Conservation (phyloP, 176 grass and related monocot species). For the Phoenix roebelenii region DNA sequence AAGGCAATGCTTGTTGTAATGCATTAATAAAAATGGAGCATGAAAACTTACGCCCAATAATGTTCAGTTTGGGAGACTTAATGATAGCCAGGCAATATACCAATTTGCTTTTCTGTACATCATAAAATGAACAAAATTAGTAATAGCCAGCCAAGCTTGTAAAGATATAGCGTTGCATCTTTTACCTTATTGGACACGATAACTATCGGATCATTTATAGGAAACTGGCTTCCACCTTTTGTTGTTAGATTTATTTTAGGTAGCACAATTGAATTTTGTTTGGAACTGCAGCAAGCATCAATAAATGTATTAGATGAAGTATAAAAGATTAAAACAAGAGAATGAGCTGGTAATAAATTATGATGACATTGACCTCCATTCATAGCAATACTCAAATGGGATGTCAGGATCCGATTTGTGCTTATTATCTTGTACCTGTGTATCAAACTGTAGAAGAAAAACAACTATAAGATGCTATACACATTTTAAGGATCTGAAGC, state of each 20-base stretch:
- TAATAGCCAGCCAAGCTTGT: constrained; percentile 2
- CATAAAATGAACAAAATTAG: constrained; percentile 9
- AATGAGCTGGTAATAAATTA: neutral
- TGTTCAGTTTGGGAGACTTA: constrained; percentile 53
- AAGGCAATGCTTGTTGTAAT: too few species aligned
- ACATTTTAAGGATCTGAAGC: too few species aligned
- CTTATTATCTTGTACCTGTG: constrained; percentile 40
- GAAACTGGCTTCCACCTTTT: constrained; percentile 56
- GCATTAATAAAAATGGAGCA: too few species aligned
- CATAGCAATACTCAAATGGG: constrained; percentile 86
- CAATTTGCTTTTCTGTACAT: constrained; percentile 16
- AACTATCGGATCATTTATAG: constrained; percentile 47
- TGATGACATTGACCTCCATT: constrained; percentile 63
- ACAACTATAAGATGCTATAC: constrained; percentile 3
- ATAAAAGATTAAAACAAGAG: neutral
- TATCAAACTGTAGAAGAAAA: constrained; percentile 48
- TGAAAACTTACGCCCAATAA: constrained; percentile 67
- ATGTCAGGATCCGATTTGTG: constrained; percentile 1
- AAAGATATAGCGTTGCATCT: constrained; percentile 7
- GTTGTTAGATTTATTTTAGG: constrained; percentile 57
- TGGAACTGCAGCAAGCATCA: constrained; percentile 35
- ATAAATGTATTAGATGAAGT: constrained; percentile 13
- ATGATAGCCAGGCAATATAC: constrained; percentile 79
- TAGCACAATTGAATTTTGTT: constrained; percentile 8
- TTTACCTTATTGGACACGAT: constrained; percentile 19